Conservation (phyloP, 441 rosid genomes). For the Euphorbia schlechtendalii region DNA sequence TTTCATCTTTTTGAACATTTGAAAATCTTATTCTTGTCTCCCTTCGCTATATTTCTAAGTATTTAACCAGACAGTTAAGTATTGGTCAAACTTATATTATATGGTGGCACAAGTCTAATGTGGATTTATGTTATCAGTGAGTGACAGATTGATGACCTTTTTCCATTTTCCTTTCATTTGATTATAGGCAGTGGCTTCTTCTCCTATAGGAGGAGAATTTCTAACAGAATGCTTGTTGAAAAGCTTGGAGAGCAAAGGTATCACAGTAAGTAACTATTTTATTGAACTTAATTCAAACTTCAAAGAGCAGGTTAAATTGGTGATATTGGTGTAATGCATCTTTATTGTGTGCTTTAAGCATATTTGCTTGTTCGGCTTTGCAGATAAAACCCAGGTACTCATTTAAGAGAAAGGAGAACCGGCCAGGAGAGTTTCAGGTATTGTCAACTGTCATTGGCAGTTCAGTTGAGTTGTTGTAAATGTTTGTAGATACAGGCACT, state of each 20-base stretch:
- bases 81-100: neutral
- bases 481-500: neutral
- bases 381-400: conserved; percentile 98
- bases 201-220: conserved; percentile 92
- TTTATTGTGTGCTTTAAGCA: neutral
- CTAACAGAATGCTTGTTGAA: conserved; percentile 91
- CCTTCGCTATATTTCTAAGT: neutral
- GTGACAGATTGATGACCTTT: conserved; percentile 8
- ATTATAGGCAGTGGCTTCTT: conserved; percentile 66
- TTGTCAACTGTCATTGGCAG: conserved; percentile 7
- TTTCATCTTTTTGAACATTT: neutral
- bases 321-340: conserved; percentile 4
- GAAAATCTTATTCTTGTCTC: too few relatives aligned
- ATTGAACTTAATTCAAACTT: conserved; percentile 6
- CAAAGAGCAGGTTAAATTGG: conserved; percentile 14
- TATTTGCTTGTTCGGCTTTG: conserved; percentile 16
- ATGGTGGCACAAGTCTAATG: neutral
- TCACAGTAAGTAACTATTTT: conserved; percentile 45
- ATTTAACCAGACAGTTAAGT: neutral
- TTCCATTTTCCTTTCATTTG: conserved; percentile 6
- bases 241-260: conserved; percentile 96
- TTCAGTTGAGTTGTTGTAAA: conserved; percentile 1
- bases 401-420: conserved; percentile 89
- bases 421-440: conserved; percentile 95
- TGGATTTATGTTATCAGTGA: neutral